Evolutionary conservation across 2,329 filamentous ascomycete genomes (phyloP).

Genomic region (Parastagonospora nodorum): DNA sequence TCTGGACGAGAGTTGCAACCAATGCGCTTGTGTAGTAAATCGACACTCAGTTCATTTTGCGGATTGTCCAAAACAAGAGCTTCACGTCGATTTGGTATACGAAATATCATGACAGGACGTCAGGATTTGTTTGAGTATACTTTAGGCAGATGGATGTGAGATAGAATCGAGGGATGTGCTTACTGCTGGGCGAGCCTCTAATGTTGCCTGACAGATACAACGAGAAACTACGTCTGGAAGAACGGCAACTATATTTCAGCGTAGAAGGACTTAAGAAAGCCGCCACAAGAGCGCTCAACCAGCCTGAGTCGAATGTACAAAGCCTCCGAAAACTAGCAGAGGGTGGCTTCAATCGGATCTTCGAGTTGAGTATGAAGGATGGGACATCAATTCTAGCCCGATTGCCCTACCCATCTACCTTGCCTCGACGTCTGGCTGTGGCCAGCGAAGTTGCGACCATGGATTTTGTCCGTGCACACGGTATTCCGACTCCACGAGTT

Average conservation of each 20-base stretch:
- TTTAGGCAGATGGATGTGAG: conserved; percentile 35
- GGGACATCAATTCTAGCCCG: conserved; percentile 34
- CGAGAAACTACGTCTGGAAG: conserved; percentile 21
- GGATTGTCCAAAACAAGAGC: neutral
- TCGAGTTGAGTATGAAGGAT: conserved; percentile 36
- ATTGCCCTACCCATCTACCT: conserved; percentile 42
- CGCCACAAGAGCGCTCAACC: conserved; percentile 21
- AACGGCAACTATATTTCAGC: conserved; percentile 26
- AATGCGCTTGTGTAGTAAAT: neutral
- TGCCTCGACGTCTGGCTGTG: conserved; percentile 31
- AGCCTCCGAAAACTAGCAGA: conserved; percentile 42
- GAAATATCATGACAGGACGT: neutral
- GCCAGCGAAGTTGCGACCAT: conserved; percentile 49
- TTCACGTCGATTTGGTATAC: neutral
- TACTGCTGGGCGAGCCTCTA: neutral
- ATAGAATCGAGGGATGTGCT: neutral
- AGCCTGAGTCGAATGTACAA: conserved; percentile 16
- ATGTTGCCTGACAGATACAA: conserved; percentile 20
- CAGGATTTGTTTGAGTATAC: conserved; percentile 32
- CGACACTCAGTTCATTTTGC: neutral
- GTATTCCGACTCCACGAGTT: conserved; percentile 30
- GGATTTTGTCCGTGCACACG: conserved; percentile 33
- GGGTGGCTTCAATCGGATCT: conserved; percentile 45
- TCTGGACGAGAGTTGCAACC: too few species aligned
- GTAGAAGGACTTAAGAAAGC: conserved; percentile 25